These are phyloP conservation scores for Clausena lansium DNA, from an alignment of 345 rosid genomes.

Conservation along the genomic window DNA sequence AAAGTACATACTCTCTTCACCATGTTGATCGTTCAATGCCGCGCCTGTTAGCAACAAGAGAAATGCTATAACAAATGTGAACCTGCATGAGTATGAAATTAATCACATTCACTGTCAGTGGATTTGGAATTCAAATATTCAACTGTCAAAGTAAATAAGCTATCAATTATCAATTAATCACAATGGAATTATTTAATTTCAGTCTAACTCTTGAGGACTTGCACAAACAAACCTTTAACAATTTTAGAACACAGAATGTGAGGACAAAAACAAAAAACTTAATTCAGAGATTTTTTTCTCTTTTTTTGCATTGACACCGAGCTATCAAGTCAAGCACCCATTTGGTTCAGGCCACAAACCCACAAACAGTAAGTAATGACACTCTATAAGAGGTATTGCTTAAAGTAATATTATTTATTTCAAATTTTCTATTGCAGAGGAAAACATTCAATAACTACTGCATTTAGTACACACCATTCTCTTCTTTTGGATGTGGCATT, in stretches of 20 bases:
- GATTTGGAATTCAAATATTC: background rate
- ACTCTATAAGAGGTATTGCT: background rate
- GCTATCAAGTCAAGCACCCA: background rate
- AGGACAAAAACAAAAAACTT: background rate
- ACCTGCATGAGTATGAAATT: constrained; percentile 45
- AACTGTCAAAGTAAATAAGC: background rate
- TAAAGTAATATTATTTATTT: background rate
- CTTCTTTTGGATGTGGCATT: background rate
- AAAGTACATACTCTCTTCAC: constrained; percentile 41
- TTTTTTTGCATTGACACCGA: background rate
- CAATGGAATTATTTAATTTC: background rate
- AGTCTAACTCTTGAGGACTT: background rate
- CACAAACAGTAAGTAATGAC: background rate
- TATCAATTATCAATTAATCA: background rate
- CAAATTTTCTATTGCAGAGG: background rate
- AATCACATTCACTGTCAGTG: background rate
- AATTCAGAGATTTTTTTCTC: background rate
- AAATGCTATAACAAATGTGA: constrained; percentile 75
- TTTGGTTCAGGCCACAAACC: background rate
- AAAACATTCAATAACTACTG: background rate
- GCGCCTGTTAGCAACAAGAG: constrained; percentile 77
- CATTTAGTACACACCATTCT: background rate
- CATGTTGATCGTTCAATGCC: constrained; percentile 68
- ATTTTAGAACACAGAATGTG: background rate
- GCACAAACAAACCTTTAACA: background rate